A percentile compares a stretch with the other conserved stretches of the same genome.
Conservation (phyloP, 352 stramenopile species). For the Globisporangium perplexum region DNA sequence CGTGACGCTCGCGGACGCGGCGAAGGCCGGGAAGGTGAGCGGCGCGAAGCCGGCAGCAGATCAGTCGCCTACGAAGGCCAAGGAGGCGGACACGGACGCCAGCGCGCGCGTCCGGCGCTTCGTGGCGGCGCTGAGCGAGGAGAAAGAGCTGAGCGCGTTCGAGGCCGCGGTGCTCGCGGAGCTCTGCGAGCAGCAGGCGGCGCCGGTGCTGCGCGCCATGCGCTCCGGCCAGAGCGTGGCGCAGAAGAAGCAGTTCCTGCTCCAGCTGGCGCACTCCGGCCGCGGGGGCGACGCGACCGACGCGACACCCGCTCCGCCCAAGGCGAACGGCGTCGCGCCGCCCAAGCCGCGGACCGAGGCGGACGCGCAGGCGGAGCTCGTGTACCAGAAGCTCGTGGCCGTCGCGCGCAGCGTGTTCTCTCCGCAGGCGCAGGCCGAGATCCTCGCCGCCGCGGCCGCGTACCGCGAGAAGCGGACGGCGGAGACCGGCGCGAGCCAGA, state of each 20-base stretch:
- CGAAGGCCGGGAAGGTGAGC: not conserved
- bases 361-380: constrained; percentile 33
- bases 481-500: constrained; percentile 17
- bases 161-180: constrained; percentile 37
- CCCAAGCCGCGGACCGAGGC: not conserved
- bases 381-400: constrained; percentile 45
- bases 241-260: constrained; percentile 49
- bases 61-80: not conserved
- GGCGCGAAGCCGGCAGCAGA: not conserved
- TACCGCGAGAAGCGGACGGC: constrained; percentile 11
- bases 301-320: too few relatives aligned
- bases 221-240: constrained; percentile 18
- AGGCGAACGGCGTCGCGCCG: too few relatives aligned
- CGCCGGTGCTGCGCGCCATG: constrained; percentile 30
- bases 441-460: constrained; percentile 28
- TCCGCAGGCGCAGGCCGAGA: constrained; percentile 42
- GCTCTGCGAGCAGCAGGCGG: constrained; percentile 33
- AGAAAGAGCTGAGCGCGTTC: constrained; percentile 36
- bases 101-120: constrained; percentile 23
- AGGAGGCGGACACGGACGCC: not conserved
- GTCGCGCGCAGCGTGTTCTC: constrained; percentile 54
- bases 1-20: constrained; percentile 1
- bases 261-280: constrained; percentile 17
- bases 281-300: constrained; percentile 1
- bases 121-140: constrained; percentile 29